Base-by-base conservation (phyloP, 805 yeast genomes). In the Spencermartinsiella europaea region DNA sequence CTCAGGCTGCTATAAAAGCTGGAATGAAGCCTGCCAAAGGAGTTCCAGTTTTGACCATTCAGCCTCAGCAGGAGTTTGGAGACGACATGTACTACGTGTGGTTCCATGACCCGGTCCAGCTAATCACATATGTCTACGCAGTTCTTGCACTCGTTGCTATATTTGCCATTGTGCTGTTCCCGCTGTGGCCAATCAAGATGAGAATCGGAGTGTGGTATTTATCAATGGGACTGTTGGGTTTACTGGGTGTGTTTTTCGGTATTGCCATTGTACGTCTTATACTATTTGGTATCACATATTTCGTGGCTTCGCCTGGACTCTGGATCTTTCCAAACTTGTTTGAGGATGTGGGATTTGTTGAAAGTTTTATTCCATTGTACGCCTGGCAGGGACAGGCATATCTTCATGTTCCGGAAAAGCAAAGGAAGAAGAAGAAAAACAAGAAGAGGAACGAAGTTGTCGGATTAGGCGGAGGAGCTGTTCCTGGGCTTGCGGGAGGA, bases 311-410 rank as follows among this genome's bases (percentile, higher is more conserved):
- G 5, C 79, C 80, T 37, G 95, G 95, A n/a, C 75, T 93, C 63
- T 93, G 99, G 99, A 64, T 93, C 40, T 91, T 88, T 75, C 99
- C 99, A 47, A 91, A 91, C 63, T 73, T 93, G 61, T 93, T 90
- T 67, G 99, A 83, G 52, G 99, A 93, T 62, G 90, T 95, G 58
- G 96, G 97, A 20, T 84, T 93, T 53, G 61, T 91, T 50, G 98
- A 91, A 49, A 85, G 95, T 71, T 93, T 93, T 71, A 75, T 75
- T 54, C 99, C 99, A 3, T 55, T 83, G n/a, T 93, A 85, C 61
- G 93, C 81, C 2, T 89, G 89, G 85, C 87, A 83, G 54, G 83
- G 75, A 21, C 31, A 42, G 27, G 46, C 37, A 12, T 50, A 38
- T 33, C 40, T 46, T 20, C 54, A 53, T n/a, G 21, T 27, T 43